Base-by-base conservation (phyloP, 2,329 filamentous ascomycete species). In the Aureobasidium leucospermi region DNA sequence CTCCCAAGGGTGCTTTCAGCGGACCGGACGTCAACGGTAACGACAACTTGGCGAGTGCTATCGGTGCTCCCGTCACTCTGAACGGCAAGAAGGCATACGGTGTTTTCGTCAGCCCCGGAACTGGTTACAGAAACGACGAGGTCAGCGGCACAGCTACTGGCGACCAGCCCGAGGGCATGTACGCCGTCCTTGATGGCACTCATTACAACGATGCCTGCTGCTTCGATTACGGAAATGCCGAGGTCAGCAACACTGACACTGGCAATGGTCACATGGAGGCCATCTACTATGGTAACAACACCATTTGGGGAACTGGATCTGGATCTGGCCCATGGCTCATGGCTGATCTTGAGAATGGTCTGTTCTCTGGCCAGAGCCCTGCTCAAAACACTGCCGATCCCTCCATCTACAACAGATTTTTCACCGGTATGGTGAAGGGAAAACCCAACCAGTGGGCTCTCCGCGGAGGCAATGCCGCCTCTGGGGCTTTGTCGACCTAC, bases 251-350 rank as follows among this genome's bases (percentile, higher is more conserved):
- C 46, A 59, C 58, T 0, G 74, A 75, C 53, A 79, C 82, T 0
- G 85, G 85, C 2, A 79, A 81, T 57, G 85, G 82, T 15, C 84
- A 86, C 66, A 88, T 88, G 85, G 85, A 88, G 67, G 82, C 85
- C 58, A 82, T 87, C 60, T 87, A 87, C 76, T 87, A 78, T 65
- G 85, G 85, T 1, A 72, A 74, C 67, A 79, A 67, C 68, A 82
- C 75, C 0, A 61, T 61, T 63, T 85, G 82, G 81, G 84, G 84
- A 16, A 70, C 69, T 7, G 85, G 85, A 8, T 59, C 80, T 4
- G 84, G 84, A 46, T 77, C 65, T 45, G 84, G 85, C 0, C 85
- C 85, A 0, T 87, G 85, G 85, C 68, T 87, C 64, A 86, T 87
- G 83, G 85, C 84, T 0, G 85, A 88, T 70, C 77, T 88, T 0